These are phyloP conservation scores for Coemansia sp. DNA, from an alignment of 192 early-diverging fungal species.

Conservation along the genomic window DNA sequence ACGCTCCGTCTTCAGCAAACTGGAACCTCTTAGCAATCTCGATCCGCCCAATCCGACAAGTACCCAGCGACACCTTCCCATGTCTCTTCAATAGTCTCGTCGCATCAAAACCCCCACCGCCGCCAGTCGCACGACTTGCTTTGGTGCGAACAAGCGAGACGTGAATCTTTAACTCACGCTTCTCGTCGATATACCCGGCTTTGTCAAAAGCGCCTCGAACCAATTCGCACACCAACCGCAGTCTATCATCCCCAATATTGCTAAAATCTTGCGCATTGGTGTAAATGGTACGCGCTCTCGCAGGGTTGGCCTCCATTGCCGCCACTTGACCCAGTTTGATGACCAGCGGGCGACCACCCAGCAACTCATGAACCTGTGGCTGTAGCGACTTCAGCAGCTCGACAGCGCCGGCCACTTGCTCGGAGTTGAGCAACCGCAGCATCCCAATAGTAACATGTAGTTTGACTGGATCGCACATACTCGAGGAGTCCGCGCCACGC, in stretches of 20 bases:
- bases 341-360: constrained; percentile 22
- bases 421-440: constrained; percentile 33
- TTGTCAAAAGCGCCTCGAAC: constrained; percentile 29
- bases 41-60: constrained; percentile 39
- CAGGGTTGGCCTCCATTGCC: constrained; percentile 31
- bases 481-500: not conserved
- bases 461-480: constrained; percentile 22
- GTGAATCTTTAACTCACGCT: constrained; percentile 43
- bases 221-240: constrained; percentile 27
- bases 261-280: constrained; percentile 27
- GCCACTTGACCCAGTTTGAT: constrained; percentile 21
- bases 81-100: constrained; percentile 27
- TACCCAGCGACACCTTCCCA: constrained; percentile 32
- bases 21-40: constrained; percentile 44
- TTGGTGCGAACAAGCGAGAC: constrained; percentile 31
- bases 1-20: constrained; percentile 32
- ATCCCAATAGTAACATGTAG: constrained; percentile 50
- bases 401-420: constrained; percentile 18
- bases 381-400: constrained; percentile 33
- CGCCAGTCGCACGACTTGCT: not conserved
- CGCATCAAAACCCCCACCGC: constrained; percentile 23
- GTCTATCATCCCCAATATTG: not conserved
- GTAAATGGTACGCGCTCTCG: constrained; percentile 30
- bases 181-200: constrained; percentile 45
- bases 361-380: constrained; percentile 11